Conservation (phyloP, 2,329 filamentous ascomycete species). For the Pseudogymnoascus sp. region DNA sequence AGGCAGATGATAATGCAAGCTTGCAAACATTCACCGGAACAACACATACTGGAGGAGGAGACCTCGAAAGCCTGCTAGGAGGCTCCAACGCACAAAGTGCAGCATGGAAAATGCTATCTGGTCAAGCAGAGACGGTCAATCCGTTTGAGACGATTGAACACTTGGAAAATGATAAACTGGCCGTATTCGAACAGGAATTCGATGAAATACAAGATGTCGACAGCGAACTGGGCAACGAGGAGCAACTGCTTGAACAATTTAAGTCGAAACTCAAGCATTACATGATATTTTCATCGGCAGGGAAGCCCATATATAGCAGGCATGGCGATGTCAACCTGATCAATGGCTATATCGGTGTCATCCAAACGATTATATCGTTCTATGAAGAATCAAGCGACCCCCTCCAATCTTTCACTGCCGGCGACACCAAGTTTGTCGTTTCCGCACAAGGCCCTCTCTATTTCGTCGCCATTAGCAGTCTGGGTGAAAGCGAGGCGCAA, state of each 20-base stretch:
- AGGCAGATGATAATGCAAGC: constrained; percentile 41
- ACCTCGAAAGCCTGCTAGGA: constrained; percentile 74
- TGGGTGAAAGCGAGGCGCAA: constrained; percentile 88
- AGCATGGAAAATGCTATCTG: constrained; percentile 59
- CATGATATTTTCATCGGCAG: constrained; percentile 88
- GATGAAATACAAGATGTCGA: constrained; percentile 58
- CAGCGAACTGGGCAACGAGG: constrained; percentile 46
- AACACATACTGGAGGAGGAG: constrained; percentile 38
- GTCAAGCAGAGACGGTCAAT: constrained; percentile 50
- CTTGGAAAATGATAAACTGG: constrained; percentile 44
- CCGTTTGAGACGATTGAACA: constrained; percentile 50
- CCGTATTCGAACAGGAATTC: constrained; percentile 70
- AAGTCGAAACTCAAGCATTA: constrained; percentile 95
- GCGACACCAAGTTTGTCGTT: constrained; percentile 76
- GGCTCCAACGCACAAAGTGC: constrained; percentile 57
- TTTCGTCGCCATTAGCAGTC: constrained; percentile 83
- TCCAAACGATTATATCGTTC: constrained; percentile 96
- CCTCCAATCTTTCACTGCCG: constrained; percentile 79
- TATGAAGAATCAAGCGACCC: constrained; percentile 75
- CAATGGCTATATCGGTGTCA: constrained; percentile 87
- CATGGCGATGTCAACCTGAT: constrained; percentile 86
- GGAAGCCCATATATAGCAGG: constrained; percentile 94
- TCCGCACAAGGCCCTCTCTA: constrained; percentile 80
- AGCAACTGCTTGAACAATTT: constrained; percentile 58
- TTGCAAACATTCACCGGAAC: constrained; percentile 35